Percentiles rank a stretch among this genome's conserved stretches.
These are phyloP conservation scores for Lasiosphaeris hirsuta DNA, from an alignment of 495 filamentous ascomycete genomes.

Conservation along the genomic window DNA sequence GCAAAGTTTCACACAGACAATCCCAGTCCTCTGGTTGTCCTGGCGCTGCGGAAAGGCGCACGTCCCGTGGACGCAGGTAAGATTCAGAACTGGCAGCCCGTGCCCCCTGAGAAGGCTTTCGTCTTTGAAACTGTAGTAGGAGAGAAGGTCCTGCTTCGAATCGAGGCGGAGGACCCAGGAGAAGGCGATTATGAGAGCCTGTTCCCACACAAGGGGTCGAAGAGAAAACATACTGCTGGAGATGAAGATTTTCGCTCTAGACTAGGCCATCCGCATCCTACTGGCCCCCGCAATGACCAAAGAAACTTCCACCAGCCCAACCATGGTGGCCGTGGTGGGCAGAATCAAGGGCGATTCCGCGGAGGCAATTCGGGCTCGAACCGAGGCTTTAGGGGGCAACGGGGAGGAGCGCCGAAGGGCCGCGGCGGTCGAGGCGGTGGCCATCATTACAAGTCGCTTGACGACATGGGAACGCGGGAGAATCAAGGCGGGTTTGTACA, in stretches of 20 bases:
- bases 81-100: slow-evolving; percentile 81
- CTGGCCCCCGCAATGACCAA: slow-evolving; percentile 24
- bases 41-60: slow-evolving; percentile 67
- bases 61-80: slow-evolving; percentile 75
- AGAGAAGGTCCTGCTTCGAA: slow-evolving; percentile 77
- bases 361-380: slow-evolving; percentile 19
- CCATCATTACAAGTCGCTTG: slow-evolving; percentile 36
- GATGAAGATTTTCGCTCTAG: slow-evolving; percentile 45
- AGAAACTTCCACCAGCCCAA: slow-evolving; percentile 22
- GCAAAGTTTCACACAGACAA: slow-evolving; percentile 72
- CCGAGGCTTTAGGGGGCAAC: slow-evolving; percentile 30
- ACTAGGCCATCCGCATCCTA: slow-evolving; percentile 16
- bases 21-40: slow-evolving; percentile 66
- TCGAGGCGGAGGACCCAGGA: slow-evolving; percentile 63
- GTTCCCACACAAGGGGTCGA: slow-evolving; percentile 53
- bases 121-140: slow-evolving; percentile 77
- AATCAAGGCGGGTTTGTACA: slow-evolving; percentile 32
- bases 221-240: slow-evolving; percentile 51
- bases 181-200: slow-evolving; percentile 58
- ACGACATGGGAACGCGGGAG: slow-evolving; percentile 42
- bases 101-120: slow-evolving; percentile 61
- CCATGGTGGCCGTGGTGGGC: slow-evolving; percentile 19
- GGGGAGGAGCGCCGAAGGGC: slow-evolving; percentile 21
- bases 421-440: slow-evolving; percentile 32
- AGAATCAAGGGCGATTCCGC: slow-evolving; percentile 16